Conservation (phyloP, 2,329 filamentous ascomycete species). For the Coleophoma eucalyptorum region DNA sequence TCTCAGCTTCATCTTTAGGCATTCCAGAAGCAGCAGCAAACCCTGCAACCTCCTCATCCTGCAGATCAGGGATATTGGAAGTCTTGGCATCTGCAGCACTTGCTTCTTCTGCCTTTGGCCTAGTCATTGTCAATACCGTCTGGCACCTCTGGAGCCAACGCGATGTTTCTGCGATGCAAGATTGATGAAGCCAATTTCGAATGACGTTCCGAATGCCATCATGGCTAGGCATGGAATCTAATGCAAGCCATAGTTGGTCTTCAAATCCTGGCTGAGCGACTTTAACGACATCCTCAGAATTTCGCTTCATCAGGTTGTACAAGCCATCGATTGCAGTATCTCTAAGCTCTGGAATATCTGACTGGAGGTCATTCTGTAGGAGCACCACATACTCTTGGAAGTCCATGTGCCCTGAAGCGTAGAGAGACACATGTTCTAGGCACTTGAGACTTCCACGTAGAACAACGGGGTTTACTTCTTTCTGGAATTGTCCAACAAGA, state of each 20-base stretch:
- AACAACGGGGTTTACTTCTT: constrained; percentile 67
- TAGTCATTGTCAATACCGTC: constrained; percentile 82
- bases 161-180: constrained; percentile 72
- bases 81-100: constrained; percentile 40
- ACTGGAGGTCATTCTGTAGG: constrained; percentile 74
- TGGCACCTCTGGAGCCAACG: constrained; percentile 91
- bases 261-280: constrained; percentile 77
- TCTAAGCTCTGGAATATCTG: constrained; percentile 63
- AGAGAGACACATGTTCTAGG: constrained; percentile 86
- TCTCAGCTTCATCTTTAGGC: constrained; percentile 50
- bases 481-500: constrained; percentile 76
- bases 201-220: constrained; percentile 83
- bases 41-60: constrained; percentile 94
- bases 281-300: constrained; percentile 76
- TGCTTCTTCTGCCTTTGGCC: constrained; percentile 56
- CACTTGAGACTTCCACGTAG: constrained; percentile 77
- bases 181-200: constrained; percentile 90
- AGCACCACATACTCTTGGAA: constrained; percentile 79
- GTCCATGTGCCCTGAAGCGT: constrained; percentile 83
- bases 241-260: constrained; percentile 85
- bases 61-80: constrained; percentile 67
- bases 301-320: constrained; percentile 91
- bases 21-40: constrained; percentile 73
- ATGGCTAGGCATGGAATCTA: constrained; percentile 75
- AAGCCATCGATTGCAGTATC: constrained; percentile 83